phyloP scores from a whole-genome alignment of 2,329 filamentous ascomycete genomes.

The Cordyceps cateniannulata region DNA sequence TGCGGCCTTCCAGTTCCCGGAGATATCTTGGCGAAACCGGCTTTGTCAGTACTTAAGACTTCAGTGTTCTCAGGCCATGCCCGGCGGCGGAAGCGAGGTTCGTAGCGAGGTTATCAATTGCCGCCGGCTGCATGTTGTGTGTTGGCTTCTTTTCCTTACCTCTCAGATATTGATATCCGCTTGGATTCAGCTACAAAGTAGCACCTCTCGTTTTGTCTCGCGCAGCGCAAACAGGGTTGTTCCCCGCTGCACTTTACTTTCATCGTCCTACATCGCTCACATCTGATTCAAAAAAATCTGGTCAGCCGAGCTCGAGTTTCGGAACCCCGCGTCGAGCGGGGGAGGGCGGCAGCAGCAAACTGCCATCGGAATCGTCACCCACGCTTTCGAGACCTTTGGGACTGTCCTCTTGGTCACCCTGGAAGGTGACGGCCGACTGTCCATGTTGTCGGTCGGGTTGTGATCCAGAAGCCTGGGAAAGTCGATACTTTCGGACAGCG shows the following conservation, averaged over 20 bases:
- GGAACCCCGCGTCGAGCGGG: not conserved
- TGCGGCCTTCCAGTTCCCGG: constrained; percentile 12
- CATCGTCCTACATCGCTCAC: constrained; percentile 19
- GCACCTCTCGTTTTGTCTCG: constrained; percentile 17
- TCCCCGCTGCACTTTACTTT: constrained; percentile 20
- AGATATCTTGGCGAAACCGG: constrained; percentile 6
- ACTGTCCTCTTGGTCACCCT: constrained; percentile 8
- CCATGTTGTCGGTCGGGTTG: not conserved
- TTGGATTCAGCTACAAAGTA: constrained; percentile 18
- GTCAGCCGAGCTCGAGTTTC: constrained; percentile 5
- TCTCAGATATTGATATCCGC: constrained; percentile 18
- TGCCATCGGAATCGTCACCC: constrained; percentile 10
- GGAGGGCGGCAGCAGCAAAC: constrained; percentile 1
- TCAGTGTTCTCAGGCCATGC: not conserved
- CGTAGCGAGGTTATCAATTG: not conserved
- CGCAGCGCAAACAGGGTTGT: constrained; percentile 19
- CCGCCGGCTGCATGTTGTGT: not conserved
- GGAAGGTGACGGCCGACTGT: constrained; percentile 8
- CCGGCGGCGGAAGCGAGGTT: not conserved
- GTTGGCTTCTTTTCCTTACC: constrained; percentile 9
- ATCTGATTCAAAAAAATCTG: constrained; percentile 24
- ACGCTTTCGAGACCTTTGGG: constrained; percentile 13
- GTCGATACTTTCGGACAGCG: constrained; percentile 9
- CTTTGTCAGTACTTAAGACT: not conserved
- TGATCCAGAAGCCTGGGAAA: not conserved